Percentiles rank a stretch among this genome's conserved stretches.
Evolutionary conservation across 129 eudicot species (phyloP).

Genomic region (Pseudognaphalium luteoalbum): DNA sequence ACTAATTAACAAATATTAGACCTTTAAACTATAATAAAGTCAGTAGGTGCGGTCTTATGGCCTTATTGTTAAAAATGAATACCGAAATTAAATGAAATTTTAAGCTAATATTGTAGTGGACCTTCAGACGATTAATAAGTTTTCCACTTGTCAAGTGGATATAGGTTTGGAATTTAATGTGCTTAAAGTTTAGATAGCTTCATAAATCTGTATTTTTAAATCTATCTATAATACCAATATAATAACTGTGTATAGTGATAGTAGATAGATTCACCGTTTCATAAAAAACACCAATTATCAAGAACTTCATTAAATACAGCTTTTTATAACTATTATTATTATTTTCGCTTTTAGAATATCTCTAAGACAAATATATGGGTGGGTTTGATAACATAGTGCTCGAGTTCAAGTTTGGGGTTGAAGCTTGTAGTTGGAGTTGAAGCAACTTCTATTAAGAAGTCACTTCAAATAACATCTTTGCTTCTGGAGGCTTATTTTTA

Average conservation of each 20-base stretch:
- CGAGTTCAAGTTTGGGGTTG: too few species aligned
- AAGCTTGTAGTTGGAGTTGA: too few species aligned
- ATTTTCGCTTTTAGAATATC: too few species aligned
- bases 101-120: neutral
- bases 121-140: slow-evolving; percentile 20
- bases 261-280: neutral
- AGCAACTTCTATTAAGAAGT: too few species aligned
- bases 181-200: slow-evolving; percentile 15
- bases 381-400: too few species aligned
- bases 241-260: neutral
- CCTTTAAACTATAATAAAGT: neutral
- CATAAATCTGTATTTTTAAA: neutral
- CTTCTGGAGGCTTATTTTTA: too few species aligned
- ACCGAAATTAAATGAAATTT: slow-evolving; percentile 20
- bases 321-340: neutral
- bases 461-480: too few species aligned
- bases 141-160: slow-evolving; percentile 21
- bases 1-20: neutral
- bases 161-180: neutral
- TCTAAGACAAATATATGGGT: too few species aligned
- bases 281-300: neutral
- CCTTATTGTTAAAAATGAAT: neutral
- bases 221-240: neutral
- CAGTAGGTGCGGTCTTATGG: slow-evolving; percentile 14
- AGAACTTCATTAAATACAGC: too few species aligned